Percentiles rank a stretch among this genome's conserved stretches.
Conservation (phyloP, 139 green algal genomes). For the Spirogloea muscicola region DNA sequence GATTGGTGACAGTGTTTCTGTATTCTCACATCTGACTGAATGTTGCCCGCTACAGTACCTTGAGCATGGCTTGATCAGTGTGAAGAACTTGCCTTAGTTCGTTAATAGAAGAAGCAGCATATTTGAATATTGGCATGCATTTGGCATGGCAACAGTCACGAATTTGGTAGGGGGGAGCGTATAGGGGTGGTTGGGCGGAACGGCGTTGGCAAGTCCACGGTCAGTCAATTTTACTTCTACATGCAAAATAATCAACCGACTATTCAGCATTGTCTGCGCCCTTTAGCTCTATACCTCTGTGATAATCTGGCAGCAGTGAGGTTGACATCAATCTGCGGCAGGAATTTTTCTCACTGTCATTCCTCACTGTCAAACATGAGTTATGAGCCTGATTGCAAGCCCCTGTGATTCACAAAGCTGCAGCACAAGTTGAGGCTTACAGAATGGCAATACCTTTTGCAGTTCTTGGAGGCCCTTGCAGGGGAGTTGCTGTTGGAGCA, state of each 20-base stretch:
- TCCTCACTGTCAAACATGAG: not conserved
- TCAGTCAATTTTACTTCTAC: not conserved
- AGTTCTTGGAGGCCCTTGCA: conserved; percentile 63
- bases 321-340: too few relatives aligned
- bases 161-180: conserved; percentile 60
- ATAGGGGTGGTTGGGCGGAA: conserved; percentile 71
- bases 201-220: conserved; percentile 48
- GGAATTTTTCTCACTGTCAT: too few relatives aligned
- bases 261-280: not conserved
- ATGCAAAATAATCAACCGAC: too few relatives aligned
- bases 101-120: conserved; percentile 5
- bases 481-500: conserved; percentile 32
- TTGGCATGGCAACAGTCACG: too few relatives aligned
- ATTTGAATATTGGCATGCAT: not conserved
- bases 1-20: too few relatives aligned
- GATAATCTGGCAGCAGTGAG: too few relatives aligned
- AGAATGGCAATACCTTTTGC: not conserved
- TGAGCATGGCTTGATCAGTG: too few relatives aligned
- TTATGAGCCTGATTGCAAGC: not conserved
- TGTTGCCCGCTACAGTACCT: too few relatives aligned
- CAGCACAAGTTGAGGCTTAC: not conserved
- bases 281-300: not conserved
- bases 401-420: not conserved
- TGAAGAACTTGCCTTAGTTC: too few relatives aligned
- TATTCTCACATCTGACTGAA: too few relatives aligned